Conservation (phyloP, 257 asterid genomes). For the Phtheirospermum japonicum region DNA sequence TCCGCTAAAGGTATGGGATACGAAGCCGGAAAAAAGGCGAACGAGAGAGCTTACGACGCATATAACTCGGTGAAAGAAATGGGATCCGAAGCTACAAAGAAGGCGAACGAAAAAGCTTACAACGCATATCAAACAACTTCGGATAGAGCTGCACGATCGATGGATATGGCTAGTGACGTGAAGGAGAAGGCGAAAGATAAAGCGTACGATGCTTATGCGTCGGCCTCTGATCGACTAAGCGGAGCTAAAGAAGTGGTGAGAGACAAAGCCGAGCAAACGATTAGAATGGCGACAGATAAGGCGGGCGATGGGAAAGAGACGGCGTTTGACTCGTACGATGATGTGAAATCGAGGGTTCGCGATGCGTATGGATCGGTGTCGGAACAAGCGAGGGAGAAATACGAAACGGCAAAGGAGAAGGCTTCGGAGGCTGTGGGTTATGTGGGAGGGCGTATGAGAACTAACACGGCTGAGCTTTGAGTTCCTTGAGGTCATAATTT, state of each 20-base stretch:
- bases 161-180: slow-evolving; percentile 19
- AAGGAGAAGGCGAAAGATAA: slow-evolving; percentile 28
- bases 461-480: slow-evolving; percentile 32
- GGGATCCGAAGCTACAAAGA: too few relatives aligned
- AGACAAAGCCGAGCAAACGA: slow-evolving; percentile 25
- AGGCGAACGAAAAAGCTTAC: too few relatives aligned
- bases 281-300: slow-evolving; percentile 37
- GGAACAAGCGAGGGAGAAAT: slow-evolving; percentile 36
- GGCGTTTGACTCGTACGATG: slow-evolving; percentile 27
- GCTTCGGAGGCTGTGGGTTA: slow-evolving; percentile 48
- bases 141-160: too few relatives aligned
- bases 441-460: slow-evolving; percentile 38
- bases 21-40: slow-evolving; percentile 3
- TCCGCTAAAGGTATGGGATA: slow-evolving; percentile 3
- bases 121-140: too few relatives aligned
- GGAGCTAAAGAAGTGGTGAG: slow-evolving; percentile 20
- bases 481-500: too few relatives aligned
- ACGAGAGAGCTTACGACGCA: slow-evolving; percentile 24
- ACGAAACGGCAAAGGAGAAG: slow-evolving; percentile 55
- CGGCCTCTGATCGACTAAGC: slow-evolving; percentile 20
- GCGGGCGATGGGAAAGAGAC: slow-evolving; percentile 33
- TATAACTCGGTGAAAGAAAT: too few relatives aligned
- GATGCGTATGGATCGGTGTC: slow-evolving; percentile 35
- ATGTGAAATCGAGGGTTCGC: slow-evolving; percentile 29
- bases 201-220: slow-evolving; percentile 16